These are phyloP conservation scores for Hippophae rhamnoides DNA, from an alignment of 306 rosid species.

Conservation along the genomic window DNA sequence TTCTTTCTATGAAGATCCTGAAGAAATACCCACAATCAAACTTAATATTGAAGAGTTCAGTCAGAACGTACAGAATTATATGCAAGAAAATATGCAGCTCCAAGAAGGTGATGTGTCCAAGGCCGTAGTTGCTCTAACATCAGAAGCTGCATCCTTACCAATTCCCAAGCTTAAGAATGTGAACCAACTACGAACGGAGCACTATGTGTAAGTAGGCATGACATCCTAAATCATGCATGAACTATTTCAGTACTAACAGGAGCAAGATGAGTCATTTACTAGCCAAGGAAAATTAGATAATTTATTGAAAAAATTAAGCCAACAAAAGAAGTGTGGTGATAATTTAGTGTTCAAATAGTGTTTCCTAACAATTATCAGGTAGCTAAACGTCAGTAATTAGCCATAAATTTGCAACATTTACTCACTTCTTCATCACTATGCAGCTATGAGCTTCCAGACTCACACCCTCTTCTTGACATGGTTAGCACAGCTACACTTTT, in stretches of 20 bases:
- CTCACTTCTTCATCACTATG: conserved; percentile 34
- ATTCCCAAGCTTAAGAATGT: conserved; percentile 77
- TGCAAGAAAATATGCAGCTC: conserved; percentile 81
- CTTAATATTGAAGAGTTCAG: conserved; percentile 77
- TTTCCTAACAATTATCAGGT: too few relatives aligned
- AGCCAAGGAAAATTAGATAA: neutral
- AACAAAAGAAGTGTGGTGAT: neutral
- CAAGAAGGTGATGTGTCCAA: conserved; percentile 83
- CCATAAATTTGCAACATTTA: conserved; percentile 9
- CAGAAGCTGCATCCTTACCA: conserved; percentile 81
- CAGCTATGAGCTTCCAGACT: conserved; percentile 98
- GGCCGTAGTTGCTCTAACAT: conserved; percentile 71
- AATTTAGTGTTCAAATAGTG: neutral
- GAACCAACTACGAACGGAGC: conserved; percentile 87
- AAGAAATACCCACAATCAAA: conserved; percentile 79
- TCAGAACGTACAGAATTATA: conserved; percentile 67
- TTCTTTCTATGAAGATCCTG: conserved; percentile 44
- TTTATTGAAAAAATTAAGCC: neutral
- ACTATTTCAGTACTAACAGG: too few relatives aligned
- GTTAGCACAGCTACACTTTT: conserved; percentile 36
- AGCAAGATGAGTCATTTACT: neutral
- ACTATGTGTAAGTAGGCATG: conserved; percentile 69
- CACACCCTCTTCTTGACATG: conserved; percentile 83
- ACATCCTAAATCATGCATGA: neutral
- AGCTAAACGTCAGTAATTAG: neutral